phyloP scores from a whole-genome alignment of 371 early-diverging fungal species.

The Circinella minor region DNA sequence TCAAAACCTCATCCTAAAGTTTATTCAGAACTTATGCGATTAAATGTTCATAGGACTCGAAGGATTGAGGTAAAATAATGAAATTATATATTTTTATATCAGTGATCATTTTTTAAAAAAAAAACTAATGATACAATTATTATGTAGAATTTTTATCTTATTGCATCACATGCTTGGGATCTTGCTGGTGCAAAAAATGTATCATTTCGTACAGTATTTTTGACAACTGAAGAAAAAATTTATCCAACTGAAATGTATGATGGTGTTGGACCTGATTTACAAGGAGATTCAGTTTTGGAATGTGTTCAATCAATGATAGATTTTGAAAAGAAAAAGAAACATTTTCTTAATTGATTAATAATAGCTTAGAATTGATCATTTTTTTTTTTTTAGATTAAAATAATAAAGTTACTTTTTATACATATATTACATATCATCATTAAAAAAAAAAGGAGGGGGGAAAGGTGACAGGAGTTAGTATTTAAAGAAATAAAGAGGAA shows the following conservation, averaged over 20 bases:
- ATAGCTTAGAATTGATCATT: neutral
- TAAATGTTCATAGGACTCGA: conserved; percentile 36
- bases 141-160: conserved; percentile 40
- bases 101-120: neutral
- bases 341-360: conserved; percentile 4
- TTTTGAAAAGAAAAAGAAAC: conserved; percentile 22
- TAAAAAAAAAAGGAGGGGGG: no score
- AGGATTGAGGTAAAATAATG: conserved; percentile 45
- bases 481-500: no score
- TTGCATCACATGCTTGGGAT: conserved; percentile 44
- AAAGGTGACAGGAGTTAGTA: no score
- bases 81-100: neutral
- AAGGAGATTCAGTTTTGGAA: conserved; percentile 25
- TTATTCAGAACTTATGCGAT: conserved; percentile 46
- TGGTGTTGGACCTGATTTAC: conserved; percentile 29
- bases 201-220: conserved; percentile 34
- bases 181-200: conserved; percentile 46
- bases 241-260: conserved; percentile 30
- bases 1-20: conserved; percentile 52
- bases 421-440: no score
- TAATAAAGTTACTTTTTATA: no score
- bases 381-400: no score
- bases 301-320: conserved; percentile 35
- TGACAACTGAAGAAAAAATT: conserved; percentile 33
- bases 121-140: neutral